Base-by-base conservation (phyloP, 169 alveolate genomes). In the Hepatocystis sp. region DNA sequence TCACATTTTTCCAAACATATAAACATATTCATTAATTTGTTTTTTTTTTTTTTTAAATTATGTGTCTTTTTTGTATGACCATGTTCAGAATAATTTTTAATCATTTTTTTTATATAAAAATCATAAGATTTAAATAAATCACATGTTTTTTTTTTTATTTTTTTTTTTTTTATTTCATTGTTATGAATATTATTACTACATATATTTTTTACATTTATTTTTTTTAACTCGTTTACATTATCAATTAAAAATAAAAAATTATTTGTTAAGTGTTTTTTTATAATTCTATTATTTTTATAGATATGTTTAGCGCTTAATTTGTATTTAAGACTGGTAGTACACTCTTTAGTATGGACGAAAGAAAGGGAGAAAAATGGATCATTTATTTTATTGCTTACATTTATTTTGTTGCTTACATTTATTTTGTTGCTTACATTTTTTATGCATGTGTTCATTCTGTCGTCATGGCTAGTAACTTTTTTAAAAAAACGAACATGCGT, bases 1-100 rank as follows among this genome's bases (percentile, higher is more conserved):
- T 71, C 86, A 23, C 86, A 71, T 19, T 71, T 71, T 11, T 71
- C 86, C 19, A 71, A 34, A 4, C 86, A 71, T 71, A 71, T 55
- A 39, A 71, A 71, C 23, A 71, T 15, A 17, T 42, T 42, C 28
- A 71, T 71, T n/a, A 71, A 13, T 2, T 23, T 25, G 19, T 71
- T 36, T 56, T 56, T 71, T 23, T 34, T 23, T 27, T 55, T n/a
- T n/a, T n/a, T n/a, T n/a, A n/a, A n/a, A n/a, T n/a, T n/a, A 19
- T 11, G 34, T 27, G 19, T 61, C 34, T 61, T 36, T 36, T 58
- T 60, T 25, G 17, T 3, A 11, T 17, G 19, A 23, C 0, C 47
- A 13, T 0, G 21, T 3, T 3, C 4, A 2, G 7, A n/a, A 10
- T 36, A 1, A 8, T 4, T 44, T 17, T 17, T 36, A 32, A 15